These are phyloP conservation scores for Leccinellum luteum DNA, from an alignment of 768 basidiomycete species.

Conservation along the genomic window DNA sequence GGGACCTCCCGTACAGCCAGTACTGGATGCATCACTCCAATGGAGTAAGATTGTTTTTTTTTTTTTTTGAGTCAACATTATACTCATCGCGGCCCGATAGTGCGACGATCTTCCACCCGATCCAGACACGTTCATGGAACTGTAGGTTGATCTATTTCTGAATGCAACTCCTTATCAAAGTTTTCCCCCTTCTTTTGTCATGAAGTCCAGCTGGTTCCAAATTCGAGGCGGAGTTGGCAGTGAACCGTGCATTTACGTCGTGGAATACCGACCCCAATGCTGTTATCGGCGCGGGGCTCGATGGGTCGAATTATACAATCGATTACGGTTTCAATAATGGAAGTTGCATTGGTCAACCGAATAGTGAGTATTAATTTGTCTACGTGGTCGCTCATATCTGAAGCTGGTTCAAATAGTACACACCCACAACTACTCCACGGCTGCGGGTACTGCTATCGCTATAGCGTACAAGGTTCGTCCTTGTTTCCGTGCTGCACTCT, in stretches of 20 bases:
- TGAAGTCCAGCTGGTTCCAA: background rate
- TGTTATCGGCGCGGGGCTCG: background rate
- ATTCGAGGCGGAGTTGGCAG: slow-evolving; percentile 5
- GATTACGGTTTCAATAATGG: background rate
- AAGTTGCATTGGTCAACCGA: slow-evolving; percentile 2
- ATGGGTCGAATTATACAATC: slow-evolving; percentile 1
- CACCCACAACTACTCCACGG: slow-evolving; percentile 5
- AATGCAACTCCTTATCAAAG: background rate
- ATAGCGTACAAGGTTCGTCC: slow-evolving; percentile 17
- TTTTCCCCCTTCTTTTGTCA: background rate
- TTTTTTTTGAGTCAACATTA: background rate
- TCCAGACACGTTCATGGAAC: background rate
- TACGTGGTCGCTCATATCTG: background rate
- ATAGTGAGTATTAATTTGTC: slow-evolving; percentile 11
- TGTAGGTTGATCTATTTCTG: slow-evolving; percentile 8
- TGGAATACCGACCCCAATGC: background rate
- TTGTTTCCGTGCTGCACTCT: background rate
- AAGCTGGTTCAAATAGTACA: slow-evolving; percentile 10
- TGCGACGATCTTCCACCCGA: background rate
- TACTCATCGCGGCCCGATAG: slow-evolving; percentile 5
- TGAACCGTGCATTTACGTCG: background rate
- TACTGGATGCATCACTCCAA: slow-evolving; percentile 9
- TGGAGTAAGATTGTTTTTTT: slow-evolving; percentile 4
- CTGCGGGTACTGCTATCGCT: slow-evolving; percentile 6
- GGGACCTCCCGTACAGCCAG: rapidly evolving